Percentiles rank a stretch among this genome's conserved stretches.
These are phyloP conservation scores for Chamaenerion angustifolium DNA, from an alignment of 345 rosid species.

Conservation along the genomic window DNA sequence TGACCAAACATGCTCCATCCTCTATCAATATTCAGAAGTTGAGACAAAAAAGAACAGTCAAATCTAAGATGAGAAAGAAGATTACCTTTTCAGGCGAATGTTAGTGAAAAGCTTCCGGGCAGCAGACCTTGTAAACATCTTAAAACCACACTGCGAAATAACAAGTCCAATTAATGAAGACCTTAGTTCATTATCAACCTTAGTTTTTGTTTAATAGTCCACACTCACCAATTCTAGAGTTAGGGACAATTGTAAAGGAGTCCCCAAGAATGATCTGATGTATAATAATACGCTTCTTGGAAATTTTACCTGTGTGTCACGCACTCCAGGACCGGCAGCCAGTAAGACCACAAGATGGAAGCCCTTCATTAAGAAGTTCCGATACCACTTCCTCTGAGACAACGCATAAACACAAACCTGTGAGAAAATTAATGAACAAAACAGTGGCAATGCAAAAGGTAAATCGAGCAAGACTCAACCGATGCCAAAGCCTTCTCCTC, in stretches of 20 bases:
- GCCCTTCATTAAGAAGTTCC: conserved; percentile 93
- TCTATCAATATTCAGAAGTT: background rate
- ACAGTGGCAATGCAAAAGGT: background rate
- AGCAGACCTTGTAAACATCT: conserved; percentile 99
- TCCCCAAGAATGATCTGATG: background rate
- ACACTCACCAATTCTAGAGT: too few relatives aligned
- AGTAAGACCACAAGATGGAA: conserved; percentile 84
- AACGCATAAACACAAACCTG: conserved; percentile 5
- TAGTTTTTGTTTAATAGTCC: too few relatives aligned
- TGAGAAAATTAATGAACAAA: background rate
- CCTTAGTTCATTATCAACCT: background rate
- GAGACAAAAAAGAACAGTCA: background rate
- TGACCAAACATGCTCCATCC: conserved; percentile 11
- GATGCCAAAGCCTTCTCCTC: conserved; percentile 92
- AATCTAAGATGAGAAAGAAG: background rate
- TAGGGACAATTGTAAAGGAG: background rate
- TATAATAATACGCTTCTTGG: background rate
- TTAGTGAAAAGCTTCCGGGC: conserved; percentile 85
- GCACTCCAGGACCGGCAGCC: conserved; percentile 89
- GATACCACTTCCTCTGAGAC: conserved; percentile 96
- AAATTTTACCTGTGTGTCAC: conserved; percentile 74
- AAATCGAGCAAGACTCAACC: conserved; percentile 33
- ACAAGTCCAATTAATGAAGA: conserved; percentile 3
- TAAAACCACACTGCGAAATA: conserved; percentile 81
- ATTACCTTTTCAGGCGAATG: conserved; percentile 70